A percentile compares a stretch with the other conserved stretches of the same genome.
phyloP scores from a whole-genome alignment of 2,329 filamentous ascomycete species.

The Shiraia sp. region DNA sequence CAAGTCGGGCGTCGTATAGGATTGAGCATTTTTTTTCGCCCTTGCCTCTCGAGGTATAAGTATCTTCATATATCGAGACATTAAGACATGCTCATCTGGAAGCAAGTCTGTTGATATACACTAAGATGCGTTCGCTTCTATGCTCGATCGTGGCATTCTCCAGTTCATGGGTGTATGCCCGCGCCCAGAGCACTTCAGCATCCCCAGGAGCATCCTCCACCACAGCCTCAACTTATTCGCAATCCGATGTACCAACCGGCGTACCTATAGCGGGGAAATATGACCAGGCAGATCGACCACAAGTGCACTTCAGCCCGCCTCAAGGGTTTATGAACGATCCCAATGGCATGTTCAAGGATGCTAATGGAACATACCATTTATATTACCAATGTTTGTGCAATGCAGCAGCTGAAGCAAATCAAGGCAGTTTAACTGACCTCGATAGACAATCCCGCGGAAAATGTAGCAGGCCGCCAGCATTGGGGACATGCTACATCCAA shows the following conservation, averaged over 20 bases:
- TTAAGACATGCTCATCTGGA: no score
- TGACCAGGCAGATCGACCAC: slow-evolving; percentile 50
- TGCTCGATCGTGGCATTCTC: no score
- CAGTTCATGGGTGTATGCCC: no score
- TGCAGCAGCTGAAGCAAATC: no score
- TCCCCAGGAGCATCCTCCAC: not conserved
- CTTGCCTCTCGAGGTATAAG: no score
- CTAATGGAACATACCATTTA: slow-evolving; percentile 62
- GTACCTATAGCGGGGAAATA: slow-evolving; percentile 47
- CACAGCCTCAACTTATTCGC: slow-evolving; percentile 23
- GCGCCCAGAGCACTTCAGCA: slow-evolving; percentile 1
- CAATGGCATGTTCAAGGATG: slow-evolving; percentile 65
- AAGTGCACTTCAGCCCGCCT: slow-evolving; percentile 61
- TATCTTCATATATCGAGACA: no score
- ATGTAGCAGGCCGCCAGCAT: slow-evolving; percentile 62
- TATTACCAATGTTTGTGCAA: slow-evolving; percentile 66
- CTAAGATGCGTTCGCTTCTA: no score
- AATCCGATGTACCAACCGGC: slow-evolving; percentile 34
- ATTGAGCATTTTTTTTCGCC: no score
- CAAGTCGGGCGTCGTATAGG: no score
- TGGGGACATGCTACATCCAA: slow-evolving; percentile 68
- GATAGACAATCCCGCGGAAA: slow-evolving; percentile 54
- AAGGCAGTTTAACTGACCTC: slow-evolving; percentile 1
- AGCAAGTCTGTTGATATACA: no score
- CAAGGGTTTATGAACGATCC: slow-evolving; percentile 62